Evolutionary conservation across 345 rosid genomes (phyloP).

Genomic region (Eucalyptus viminalis): DNA sequence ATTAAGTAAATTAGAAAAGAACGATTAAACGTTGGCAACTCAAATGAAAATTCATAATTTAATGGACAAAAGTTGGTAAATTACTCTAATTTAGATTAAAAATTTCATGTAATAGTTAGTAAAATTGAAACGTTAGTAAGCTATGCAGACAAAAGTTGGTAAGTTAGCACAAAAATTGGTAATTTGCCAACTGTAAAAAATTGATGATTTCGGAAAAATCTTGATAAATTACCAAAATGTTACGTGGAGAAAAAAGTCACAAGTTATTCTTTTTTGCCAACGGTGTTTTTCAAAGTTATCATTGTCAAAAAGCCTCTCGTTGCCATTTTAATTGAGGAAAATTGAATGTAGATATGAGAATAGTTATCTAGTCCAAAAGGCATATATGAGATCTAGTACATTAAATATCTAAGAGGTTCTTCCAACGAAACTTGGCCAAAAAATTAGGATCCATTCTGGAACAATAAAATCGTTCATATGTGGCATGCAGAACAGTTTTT

Average conservation of each 20-base stretch:
- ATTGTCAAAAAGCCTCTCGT: neutral
- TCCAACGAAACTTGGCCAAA: neutral
- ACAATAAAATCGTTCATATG: neutral
- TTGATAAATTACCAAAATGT: neutral
- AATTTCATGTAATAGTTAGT: too few species aligned
- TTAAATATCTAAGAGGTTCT: neutral
- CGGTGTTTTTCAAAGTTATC: neutral
- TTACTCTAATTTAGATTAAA: too few species aligned
- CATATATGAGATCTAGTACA: neutral
- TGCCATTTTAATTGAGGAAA: neutral
- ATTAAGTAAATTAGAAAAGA: too few species aligned
- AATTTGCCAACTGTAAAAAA: too few species aligned
- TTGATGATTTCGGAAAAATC: neutral
- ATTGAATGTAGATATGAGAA: neutral
- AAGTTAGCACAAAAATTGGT: too few species aligned
- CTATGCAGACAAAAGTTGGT: too few species aligned
- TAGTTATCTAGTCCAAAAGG: neutral
- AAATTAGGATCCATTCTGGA: neutral
- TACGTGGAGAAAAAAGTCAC: neutral
- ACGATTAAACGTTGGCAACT: too few species aligned
- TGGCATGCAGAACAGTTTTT: neutral
- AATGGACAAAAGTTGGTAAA: too few species aligned
- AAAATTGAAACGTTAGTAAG: too few species aligned
- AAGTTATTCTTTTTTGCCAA: constrained; percentile 11
- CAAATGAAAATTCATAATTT: too few species aligned